phyloP scores from a whole-genome alignment of 345 rosid species.

The Trapa bicornis region DNA sequence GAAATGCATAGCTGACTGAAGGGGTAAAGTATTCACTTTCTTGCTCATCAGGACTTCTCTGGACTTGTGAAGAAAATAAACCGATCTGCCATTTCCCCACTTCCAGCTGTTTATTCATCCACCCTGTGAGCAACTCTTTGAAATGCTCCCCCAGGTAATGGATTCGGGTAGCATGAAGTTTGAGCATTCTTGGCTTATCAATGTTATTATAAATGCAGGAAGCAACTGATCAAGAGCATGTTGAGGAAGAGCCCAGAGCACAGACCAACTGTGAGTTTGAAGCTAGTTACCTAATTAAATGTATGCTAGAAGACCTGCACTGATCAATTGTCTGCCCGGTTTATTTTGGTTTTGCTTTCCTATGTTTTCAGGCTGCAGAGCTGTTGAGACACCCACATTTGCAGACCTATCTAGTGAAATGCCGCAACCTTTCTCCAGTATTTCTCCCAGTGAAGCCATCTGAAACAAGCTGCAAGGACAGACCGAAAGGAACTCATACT shows the following conservation, averaged over 20 bases:
- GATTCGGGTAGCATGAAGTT: neutral
- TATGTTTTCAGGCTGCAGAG: slow-evolving; percentile 61
- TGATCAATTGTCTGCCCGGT: neutral
- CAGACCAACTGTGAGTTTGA: slow-evolving; percentile 14
- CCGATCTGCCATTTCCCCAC: slow-evolving; percentile 77
- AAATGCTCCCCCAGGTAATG: neutral
- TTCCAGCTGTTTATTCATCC: slow-evolving; percentile 78
- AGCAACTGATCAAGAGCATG: slow-evolving; percentile 72
- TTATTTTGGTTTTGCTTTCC: neutral
- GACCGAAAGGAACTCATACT: slow-evolving; percentile 4
- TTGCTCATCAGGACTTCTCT: slow-evolving; percentile 58
- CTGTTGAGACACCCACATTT: slow-evolving; percentile 73
- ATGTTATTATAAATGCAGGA: slow-evolving; percentile 30
- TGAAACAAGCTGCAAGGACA: slow-evolving; percentile 21
- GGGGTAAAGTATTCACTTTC: neutral
- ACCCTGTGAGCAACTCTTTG: slow-evolving; percentile 43
- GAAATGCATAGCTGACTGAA: neutral
- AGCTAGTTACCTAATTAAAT: neutral
- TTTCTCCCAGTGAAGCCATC: slow-evolving; percentile 63
- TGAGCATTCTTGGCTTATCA: neutral
- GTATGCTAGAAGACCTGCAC: neutral
- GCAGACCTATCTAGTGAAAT: slow-evolving; percentile 59
- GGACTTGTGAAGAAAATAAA: slow-evolving; percentile 83
- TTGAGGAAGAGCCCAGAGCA: slow-evolving; percentile 19
- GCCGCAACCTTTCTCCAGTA: slow-evolving; percentile 50